phyloP scores from a whole-genome alignment of 2,329 filamentous ascomycete genomes.

The Fusarium keratoplasticum region DNA sequence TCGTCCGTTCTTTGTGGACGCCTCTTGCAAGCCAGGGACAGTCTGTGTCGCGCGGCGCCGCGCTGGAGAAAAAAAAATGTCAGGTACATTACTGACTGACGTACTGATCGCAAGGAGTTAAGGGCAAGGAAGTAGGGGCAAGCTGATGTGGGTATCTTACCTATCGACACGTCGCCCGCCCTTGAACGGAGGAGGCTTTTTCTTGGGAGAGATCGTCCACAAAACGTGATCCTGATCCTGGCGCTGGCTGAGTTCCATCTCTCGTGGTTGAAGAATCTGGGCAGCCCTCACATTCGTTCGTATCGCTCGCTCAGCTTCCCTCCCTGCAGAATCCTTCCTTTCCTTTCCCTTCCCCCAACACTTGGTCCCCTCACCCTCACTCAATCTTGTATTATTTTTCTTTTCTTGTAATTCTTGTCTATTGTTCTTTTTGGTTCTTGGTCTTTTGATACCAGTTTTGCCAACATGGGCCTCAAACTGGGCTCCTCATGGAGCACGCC shows the following conservation, averaged over 20 bases:
- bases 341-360: background rate
- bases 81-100: background rate
- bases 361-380: conserved; percentile 7
- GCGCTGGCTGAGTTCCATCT: background rate
- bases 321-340: conserved; percentile 2
- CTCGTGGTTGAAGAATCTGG: conserved; percentile 20
- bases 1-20: conserved; percentile 29
- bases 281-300: conserved; percentile 25
- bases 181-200: conserved; percentile 18
- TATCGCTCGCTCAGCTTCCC: conserved; percentile 15
- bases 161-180: conserved; percentile 33
- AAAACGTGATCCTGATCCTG: conserved; percentile 30
- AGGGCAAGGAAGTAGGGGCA: conserved; percentile 17
- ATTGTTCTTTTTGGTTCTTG: conserved; percentile 9
- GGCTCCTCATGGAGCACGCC: conserved; percentile 43
- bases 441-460: conserved; percentile 8
- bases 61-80: conserved; percentile 7
- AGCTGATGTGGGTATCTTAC: conserved; percentile 32
- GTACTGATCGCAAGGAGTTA: conserved; percentile 18
- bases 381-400: background rate
- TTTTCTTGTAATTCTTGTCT: conserved; percentile 2
- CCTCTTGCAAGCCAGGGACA: conserved; percentile 17
- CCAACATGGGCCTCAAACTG: conserved; percentile 39
- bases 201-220: conserved; percentile 18
- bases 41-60: conserved; percentile 10